phyloP scores from a whole-genome alignment of 2,329 filamentous ascomycete species.

The Taxawa tesnikishii region DNA sequence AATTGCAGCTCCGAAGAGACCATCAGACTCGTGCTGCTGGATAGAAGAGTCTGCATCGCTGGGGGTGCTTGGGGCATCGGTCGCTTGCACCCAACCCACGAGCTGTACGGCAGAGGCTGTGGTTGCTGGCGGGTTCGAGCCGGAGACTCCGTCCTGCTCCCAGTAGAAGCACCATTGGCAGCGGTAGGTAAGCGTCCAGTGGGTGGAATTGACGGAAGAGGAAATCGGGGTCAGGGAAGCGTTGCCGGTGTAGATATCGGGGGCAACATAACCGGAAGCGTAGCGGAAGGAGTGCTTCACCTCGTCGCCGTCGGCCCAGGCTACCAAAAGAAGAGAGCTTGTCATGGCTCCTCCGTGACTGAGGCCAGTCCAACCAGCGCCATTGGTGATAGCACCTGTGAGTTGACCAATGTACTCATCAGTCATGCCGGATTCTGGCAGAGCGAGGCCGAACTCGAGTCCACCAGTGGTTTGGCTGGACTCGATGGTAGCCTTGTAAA shows the following conservation, averaged over 20 bases:
- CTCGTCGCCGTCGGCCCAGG: constrained; percentile 36
- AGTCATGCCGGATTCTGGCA: too few relatives aligned
- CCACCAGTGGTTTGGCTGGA: too few relatives aligned
- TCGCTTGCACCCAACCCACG: constrained; percentile 18
- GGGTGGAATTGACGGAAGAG: constrained; percentile 42
- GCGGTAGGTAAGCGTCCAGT: constrained; percentile 53
- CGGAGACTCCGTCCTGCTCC: too few relatives aligned
- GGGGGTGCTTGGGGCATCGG: constrained; percentile 14
- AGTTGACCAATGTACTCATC: too few relatives aligned
- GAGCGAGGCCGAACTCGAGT: too few relatives aligned
- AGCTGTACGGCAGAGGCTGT: constrained; percentile 18
- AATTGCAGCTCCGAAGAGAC: constrained; percentile 29
- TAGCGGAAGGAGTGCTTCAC: constrained; percentile 34
- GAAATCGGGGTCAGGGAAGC: constrained; percentile 51
- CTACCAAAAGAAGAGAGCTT: constrained; percentile 34
- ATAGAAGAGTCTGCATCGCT: constrained; percentile 31
- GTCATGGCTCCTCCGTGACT: constrained; percentile 36
- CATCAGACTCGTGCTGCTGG: constrained; percentile 49
- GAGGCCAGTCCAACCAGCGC: constrained; percentile 37
- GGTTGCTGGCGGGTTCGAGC: constrained; percentile 1
- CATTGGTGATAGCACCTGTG: too few relatives aligned
- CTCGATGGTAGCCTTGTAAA: too few relatives aligned
- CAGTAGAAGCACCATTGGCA: constrained; percentile 40
- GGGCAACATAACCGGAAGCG: constrained; percentile 50
- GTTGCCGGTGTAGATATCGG: constrained; percentile 47